Evolutionary conservation across 345 rosid species (phyloP).

Genomic region (Eucalyptus erythrocorys): DNA sequence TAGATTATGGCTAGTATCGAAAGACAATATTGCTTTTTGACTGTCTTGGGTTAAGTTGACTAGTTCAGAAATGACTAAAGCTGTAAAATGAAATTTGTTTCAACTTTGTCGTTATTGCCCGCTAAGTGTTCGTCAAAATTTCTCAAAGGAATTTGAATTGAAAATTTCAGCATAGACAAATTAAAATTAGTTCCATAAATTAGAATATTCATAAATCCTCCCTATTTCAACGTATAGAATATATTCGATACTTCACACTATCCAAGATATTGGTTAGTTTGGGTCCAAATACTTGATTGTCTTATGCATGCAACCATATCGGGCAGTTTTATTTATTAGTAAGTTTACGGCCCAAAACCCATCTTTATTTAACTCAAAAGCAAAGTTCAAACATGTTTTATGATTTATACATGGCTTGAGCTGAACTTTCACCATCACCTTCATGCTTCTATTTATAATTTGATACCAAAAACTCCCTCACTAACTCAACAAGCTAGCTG

Average conservation of each 20-base stretch:
- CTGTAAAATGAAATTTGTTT: not conserved
- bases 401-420: no score
- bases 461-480: accelerated
- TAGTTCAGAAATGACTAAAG: not conserved
- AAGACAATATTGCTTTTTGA: no score
- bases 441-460: no score
- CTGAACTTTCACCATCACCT: no score
- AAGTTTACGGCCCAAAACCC: not conserved
- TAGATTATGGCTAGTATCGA: no score
- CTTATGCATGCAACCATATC: not conserved
- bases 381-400: accelerated
- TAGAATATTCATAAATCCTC: not conserved
- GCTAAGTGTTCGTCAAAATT: not conserved
- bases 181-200: not conserved
- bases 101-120: not conserved
- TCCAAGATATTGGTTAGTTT: not conserved
- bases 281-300: not conserved
- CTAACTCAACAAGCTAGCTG: accelerated
- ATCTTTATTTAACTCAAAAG: no score
- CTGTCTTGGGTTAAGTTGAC: not conserved
- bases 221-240: not conserved
- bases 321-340: accelerated
- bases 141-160: not conserved
- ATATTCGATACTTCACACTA: no score
- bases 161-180: accelerated